These are phyloP conservation scores for apple (Malus domestica) DNA, from an alignment of 306 rosid species.

Conservation along the genomic window ASM211411v1 NC_041790.1:37145001-37145500, in stretches of 20 bases:
- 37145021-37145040: background rate
- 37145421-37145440: conserved; percentile 70
- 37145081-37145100: background rate
- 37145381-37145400: background rate
- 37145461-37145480: conserved; percentile 83
- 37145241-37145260: background rate
- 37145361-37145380: conserved; percentile 8
- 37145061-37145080: background rate
- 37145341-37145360: background rate
- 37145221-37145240: background rate
- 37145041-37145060: background rate
- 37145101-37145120: background rate
- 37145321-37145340: background rate
- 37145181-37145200: background rate
- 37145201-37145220: background rate
- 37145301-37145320: background rate
- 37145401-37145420: conserved; percentile 51
- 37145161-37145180: background rate
- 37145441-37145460: conserved; percentile 61
- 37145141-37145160: background rate
- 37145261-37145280: background rate
- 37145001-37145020: conserved; percentile 51
- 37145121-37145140: background rate
- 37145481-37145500: conserved; percentile 49
- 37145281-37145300: background rate